Evolutionary conservation across 2,329 filamentous ascomycete genomes (phyloP).

Genomic region (Allantophomopsis lycopodina): DNA sequence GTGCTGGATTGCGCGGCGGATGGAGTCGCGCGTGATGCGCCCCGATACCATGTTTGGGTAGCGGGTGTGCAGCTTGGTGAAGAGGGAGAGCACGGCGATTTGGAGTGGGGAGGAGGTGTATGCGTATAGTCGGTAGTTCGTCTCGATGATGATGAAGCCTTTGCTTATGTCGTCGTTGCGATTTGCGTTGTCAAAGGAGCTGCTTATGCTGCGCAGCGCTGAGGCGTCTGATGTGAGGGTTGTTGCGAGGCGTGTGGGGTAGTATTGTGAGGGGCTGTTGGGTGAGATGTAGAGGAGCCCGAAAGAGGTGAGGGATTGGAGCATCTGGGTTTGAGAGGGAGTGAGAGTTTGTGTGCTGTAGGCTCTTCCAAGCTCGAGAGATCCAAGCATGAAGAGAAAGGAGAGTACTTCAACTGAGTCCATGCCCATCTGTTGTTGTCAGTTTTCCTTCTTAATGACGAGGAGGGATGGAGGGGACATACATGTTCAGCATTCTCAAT

Average conservation of each 20-base stretch:
- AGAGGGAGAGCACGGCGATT: conserved; percentile 86
- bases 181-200: conserved; percentile 55
- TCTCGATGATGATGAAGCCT: conserved; percentile 92
- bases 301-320: conserved; percentile 83
- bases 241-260: conserved; percentile 86
- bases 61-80: conserved; percentile 74
- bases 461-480: conserved; percentile 4
- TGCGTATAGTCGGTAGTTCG: conserved; percentile 94
- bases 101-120: conserved; percentile 91
- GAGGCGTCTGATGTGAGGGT: conserved; percentile 69
- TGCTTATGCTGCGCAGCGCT: conserved; percentile 55
- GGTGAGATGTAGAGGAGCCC: conserved; percentile 73
- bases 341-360: conserved; percentile 82
- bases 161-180: conserved; percentile 32
- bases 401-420: conserved; percentile 89
- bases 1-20: conserved; percentile 72
- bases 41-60: conserved; percentile 92
- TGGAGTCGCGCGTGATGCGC: conserved; percentile 76
- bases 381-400: conserved; percentile 91
- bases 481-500: conserved; percentile 66
- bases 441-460: conserved; percentile 2
- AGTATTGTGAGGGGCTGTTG: conserved; percentile 48
- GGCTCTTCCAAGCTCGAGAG: conserved; percentile 77
- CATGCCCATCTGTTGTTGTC: conserved; percentile 35
- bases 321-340: conserved; percentile 70